phyloP scores from a whole-genome alignment of 441 rosid species.

The Arabidopsis lyrata region DNA sequence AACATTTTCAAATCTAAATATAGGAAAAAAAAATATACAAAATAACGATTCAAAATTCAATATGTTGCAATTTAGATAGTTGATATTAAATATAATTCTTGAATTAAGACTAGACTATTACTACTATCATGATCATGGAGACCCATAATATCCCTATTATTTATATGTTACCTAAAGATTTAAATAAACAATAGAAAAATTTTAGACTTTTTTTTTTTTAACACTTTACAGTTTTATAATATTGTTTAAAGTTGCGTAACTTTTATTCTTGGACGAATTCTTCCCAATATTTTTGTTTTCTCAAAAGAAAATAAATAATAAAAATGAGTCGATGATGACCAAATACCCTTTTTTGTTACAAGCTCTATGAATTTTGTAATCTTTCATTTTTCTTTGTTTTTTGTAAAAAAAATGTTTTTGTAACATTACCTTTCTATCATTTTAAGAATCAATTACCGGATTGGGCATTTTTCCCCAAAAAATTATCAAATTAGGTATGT shows the following conservation, averaged over 20 bases:
- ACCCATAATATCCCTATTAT: conserved; percentile 29
- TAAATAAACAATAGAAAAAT: conserved; percentile 10
- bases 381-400: background rate
- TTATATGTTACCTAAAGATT: conserved; percentile 21
- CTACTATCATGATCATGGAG: conserved; percentile 25
- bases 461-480: too few species aligned
- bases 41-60: background rate
- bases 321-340: background rate
- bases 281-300: background rate
- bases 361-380: background rate
- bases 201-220: background rate
- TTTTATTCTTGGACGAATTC: background rate
- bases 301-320: too few species aligned
- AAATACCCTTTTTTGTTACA: conserved; percentile 3
- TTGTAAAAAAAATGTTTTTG: conserved; percentile 5
- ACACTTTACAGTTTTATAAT: background rate
- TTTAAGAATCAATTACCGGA: too few species aligned
- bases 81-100: conserved; percentile 5
- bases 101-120: conserved; percentile 7
- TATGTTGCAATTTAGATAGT: conserved; percentile 6
- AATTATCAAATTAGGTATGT: too few species aligned
- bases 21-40: background rate
- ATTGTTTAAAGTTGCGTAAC: conserved; percentile 1
- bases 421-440: conserved; percentile 4
- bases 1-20: background rate